Conservation (phyloP, 495 filamentous ascomycete species). For the Pyrenula massariospora region DNA sequence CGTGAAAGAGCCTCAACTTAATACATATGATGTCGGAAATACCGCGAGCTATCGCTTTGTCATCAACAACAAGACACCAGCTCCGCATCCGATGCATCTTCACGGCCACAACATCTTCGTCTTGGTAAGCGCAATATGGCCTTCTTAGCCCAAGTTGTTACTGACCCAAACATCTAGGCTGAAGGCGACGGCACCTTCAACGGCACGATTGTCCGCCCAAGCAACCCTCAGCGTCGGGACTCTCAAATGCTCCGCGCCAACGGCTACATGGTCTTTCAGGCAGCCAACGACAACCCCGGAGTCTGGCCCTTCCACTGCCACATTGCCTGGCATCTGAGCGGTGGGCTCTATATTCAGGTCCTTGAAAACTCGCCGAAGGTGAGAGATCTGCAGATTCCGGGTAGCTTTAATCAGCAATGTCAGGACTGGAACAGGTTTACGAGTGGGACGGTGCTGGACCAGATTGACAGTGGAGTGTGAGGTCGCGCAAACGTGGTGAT, state of each 20-base stretch:
- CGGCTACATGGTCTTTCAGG: conserved; percentile 54
- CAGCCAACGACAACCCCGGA: conserved; percentile 56
- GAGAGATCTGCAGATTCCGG: conserved; percentile 4
- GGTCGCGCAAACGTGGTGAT: too few species aligned
- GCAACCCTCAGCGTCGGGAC: conserved; percentile 41
- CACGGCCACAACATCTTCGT: conserved; percentile 82
- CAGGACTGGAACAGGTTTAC: neutral
- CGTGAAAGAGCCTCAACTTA: conserved; percentile 4
- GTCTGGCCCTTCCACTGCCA: conserved; percentile 52
- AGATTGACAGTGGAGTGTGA: neutral
- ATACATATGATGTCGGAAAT: conserved; percentile 7
- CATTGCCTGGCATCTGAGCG: conserved; percentile 51
- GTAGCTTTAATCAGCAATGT: neutral
- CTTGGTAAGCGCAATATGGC: conserved; percentile 27
- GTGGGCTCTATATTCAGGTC: conserved; percentile 28
- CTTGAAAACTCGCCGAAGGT: conserved; percentile 35
- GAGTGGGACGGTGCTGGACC: neutral
- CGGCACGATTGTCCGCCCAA: neutral
- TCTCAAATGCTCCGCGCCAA: conserved; percentile 40
- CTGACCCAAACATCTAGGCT: conserved; percentile 22
- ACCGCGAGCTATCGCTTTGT: conserved; percentile 28
- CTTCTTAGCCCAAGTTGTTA: conserved; percentile 20
- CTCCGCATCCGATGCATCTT: conserved; percentile 76
- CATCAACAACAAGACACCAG: conserved; percentile 65
- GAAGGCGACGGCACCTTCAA: conserved; percentile 9